Conservation (phyloP, 1,284 basidiomycete species). For the Ustilago cynodontis region DNA sequence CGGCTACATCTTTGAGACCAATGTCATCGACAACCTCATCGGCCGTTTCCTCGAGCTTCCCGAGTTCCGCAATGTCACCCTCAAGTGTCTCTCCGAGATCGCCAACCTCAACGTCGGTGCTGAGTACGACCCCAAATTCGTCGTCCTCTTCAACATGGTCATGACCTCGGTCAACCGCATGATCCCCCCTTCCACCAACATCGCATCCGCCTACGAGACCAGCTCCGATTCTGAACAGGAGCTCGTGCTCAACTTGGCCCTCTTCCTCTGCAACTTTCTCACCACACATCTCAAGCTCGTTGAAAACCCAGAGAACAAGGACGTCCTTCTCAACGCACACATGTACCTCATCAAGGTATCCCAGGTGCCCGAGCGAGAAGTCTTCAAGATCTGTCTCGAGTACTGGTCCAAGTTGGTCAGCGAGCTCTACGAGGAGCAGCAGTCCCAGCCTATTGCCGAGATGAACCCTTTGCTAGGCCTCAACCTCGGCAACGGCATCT, state of each 20-base stretch:
- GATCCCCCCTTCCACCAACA: conserved; percentile 78
- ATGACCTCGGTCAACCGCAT: conserved; percentile 70
- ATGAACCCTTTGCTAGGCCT: conserved; percentile 93
- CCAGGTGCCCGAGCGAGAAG: conserved; percentile 96
- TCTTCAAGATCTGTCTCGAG: conserved; percentile 99
- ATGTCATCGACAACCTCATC: conserved; percentile 93
- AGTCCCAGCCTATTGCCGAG: conserved; percentile 89
- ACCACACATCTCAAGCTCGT: conserved; percentile 85
- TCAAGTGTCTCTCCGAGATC: conserved; percentile 98
- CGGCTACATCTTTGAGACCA: conserved; percentile 98
- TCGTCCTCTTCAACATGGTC: conserved; percentile 87
- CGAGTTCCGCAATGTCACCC: conserved; percentile 96
- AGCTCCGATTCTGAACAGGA: conserved; percentile 95
- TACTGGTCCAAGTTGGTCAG: conserved; percentile 97
- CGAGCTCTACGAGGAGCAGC: conserved; percentile 98
- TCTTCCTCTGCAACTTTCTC: conserved; percentile 97
- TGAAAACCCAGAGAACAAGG: conserved; percentile 90
- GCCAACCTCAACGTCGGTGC: conserved; percentile 86
- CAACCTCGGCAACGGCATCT: conserved; percentile 72
- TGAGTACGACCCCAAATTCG: conserved; percentile 98
- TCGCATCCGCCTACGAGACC: conserved; percentile 90
- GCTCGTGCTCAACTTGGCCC: conserved; percentile 93
- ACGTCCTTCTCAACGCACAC: conserved; percentile 84
- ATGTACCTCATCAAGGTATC: conserved; percentile 99
- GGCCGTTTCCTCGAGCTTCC: conserved; percentile 93